Evolutionary conservation across 345 rosid genomes (phyloP).

Genomic region (Melaleuca alternifolia): DNA sequence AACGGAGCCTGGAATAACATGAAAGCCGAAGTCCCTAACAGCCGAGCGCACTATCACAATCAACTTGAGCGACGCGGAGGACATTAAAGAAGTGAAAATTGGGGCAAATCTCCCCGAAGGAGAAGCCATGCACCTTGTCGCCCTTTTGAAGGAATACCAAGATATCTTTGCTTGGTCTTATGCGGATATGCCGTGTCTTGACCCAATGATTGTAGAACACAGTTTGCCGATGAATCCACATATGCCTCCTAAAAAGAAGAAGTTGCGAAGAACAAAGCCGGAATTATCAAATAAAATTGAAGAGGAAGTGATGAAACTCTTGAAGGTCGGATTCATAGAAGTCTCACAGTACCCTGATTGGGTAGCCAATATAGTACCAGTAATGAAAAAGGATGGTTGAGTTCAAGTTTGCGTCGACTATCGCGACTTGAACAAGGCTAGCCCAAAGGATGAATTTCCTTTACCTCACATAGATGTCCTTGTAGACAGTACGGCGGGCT

Average conservation of each 20-base stretch:
- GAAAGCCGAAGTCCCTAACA: too few species aligned
- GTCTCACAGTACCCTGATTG: background rate
- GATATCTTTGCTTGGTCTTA: background rate
- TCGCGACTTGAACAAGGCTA: background rate
- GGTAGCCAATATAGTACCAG: background rate
- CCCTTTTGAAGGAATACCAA: background rate
- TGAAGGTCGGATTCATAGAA: background rate
- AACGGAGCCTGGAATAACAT: too few species aligned
- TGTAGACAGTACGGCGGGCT: background rate
- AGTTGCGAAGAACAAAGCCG: background rate
- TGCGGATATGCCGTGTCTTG: background rate
- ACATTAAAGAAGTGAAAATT: background rate
- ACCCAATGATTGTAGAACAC: background rate
- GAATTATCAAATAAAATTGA: background rate
- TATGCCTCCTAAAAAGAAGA: background rate
- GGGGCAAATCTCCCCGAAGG: background rate
- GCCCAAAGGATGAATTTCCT: background rate
- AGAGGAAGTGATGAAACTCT: background rate
- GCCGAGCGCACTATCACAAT: too few species aligned
- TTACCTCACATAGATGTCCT: background rate
- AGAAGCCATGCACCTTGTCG: background rate
- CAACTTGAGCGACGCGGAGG: too few species aligned
- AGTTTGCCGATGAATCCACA: background rate
- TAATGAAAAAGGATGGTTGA: background rate
- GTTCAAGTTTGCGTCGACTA: background rate